These are phyloP conservation scores for Myxozyma nipponensis DNA, from an alignment of 805 yeast species.

Conservation along the genomic window DNA sequence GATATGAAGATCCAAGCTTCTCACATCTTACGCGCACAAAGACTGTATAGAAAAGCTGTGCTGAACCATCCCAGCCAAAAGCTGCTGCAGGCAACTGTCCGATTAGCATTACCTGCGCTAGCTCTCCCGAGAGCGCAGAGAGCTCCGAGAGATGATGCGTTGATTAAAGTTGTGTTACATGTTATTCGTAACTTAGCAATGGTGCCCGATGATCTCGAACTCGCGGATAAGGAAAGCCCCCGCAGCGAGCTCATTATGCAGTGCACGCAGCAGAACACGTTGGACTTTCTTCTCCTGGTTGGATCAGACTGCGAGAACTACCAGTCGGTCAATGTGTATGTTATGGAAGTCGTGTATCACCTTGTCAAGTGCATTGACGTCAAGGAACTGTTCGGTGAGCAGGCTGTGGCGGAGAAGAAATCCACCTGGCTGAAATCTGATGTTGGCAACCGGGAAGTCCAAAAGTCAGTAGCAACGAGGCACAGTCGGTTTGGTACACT, in stretches of 20 bases:
- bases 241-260: conserved; percentile 53
- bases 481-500: conserved; percentile 92
- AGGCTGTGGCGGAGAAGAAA: conserved; percentile 13
- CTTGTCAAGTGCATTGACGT: conserved; percentile 56
- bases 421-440: conserved; percentile 47
- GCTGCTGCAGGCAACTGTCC: conserved; percentile 63
- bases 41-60: conserved; percentile 65
- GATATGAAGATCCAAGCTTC: conserved; percentile 57
- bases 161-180: conserved; percentile 65
- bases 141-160: conserved; percentile 64
- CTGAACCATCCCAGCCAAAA: conserved; percentile 56
- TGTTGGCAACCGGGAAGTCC: conserved; percentile 48
- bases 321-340: conserved; percentile 56
- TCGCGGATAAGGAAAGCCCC: conserved; percentile 62
- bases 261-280: conserved; percentile 66
- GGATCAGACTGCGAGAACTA: conserved; percentile 61
- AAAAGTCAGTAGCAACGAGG: conserved; percentile 51
- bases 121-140: conserved; percentile 52
- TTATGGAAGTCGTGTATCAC: conserved; percentile 67
- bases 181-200: conserved; percentile 74
- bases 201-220: conserved; percentile 60
- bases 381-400: conserved; percentile 32
- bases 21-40: conserved; percentile 62
- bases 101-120: conserved; percentile 63
- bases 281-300: conserved; percentile 68